phyloP scores from a whole-genome alignment of 495 filamentous ascomycete species.

The Talaromyces wortmannii region DNA sequence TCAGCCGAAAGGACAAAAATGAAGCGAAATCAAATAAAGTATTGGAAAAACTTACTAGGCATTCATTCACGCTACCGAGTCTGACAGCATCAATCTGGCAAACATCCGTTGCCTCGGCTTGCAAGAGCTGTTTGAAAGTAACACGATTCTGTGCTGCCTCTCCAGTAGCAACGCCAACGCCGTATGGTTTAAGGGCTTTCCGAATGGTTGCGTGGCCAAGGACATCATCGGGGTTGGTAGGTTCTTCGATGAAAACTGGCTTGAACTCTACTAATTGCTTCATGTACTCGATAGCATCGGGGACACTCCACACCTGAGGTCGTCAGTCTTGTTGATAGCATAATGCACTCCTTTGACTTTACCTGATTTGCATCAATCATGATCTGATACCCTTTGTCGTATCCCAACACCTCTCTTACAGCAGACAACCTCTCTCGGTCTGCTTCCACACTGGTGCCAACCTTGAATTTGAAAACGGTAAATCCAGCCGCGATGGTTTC shows the following conservation, averaged over 20 bases:
- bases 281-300: constrained; percentile 74
- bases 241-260: constrained; percentile 85
- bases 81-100: constrained; percentile 77
- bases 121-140: constrained; percentile 72
- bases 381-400: constrained; percentile 63
- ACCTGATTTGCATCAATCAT: constrained; percentile 82
- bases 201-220: constrained; percentile 67
- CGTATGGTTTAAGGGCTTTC: constrained; percentile 55
- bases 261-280: constrained; percentile 60
- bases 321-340: too few relatives aligned
- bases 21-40: background rate
- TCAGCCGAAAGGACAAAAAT: background rate
- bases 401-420: constrained; percentile 66
- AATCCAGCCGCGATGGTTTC: constrained; percentile 62
- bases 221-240: constrained; percentile 72
- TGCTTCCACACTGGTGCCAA: constrained; percentile 55
- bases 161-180: constrained; percentile 68
- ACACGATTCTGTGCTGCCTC: constrained; percentile 82
- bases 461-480: constrained; percentile 73
- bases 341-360: background rate
- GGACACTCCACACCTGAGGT: constrained; percentile 60
- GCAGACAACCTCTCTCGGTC: constrained; percentile 55
- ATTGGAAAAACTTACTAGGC: constrained; percentile 27
- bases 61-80: constrained; percentile 74
- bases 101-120: constrained; percentile 60